Evolutionary conservation across 495 filamentous ascomycete species (phyloP), one percentile per base, ranked within the genome.

Genomic region (Geoglossum glabrum): DNA sequence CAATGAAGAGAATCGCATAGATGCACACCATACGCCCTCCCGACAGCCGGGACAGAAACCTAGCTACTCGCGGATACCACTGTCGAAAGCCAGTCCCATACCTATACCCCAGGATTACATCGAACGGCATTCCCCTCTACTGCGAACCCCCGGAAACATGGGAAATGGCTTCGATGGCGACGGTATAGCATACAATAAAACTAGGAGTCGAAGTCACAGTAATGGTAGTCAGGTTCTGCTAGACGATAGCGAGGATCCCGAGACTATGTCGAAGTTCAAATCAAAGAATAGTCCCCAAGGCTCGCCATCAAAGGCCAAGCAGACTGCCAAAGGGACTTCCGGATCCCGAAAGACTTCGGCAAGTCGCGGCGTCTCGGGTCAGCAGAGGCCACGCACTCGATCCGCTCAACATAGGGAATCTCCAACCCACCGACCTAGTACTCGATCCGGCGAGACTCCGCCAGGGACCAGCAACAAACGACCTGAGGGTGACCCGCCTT

Each of bases 401-500:
- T 73, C 74, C 30, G 64, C 64, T 31, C 36, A 72, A 70, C 55
- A 64, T 51, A 26, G 62, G 58, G 36, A 60, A 38, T 69, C 72
- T 19, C 57, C 74, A 13, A 64, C 66, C 15, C 70, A 77, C 58
- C 77, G 82, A 51, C 81, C 84, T 13, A 79, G 78, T 51, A 85
- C 85, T 10, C 74, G 80, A 62, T 74, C 76, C 71, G 74, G 73
- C 71, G 74, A 78, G 71, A 69, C 65, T 65, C 74, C 74, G 69
- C 75, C 74, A 70, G 66, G 75, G 67, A 74, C 79, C 68, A 65
- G 72, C 65, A 57, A 81, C 73, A 86, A 87, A 62, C 79, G 83
- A 34, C 90, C 89, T 13, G 93, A 97, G 71, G 93, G 92, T 17
- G 90, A 96, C 55, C 85, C 92, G 8, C 93, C 93, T 38, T 97